Base-by-base conservation (phyloP, 768 basidiomycete species). In the Boletus patriciae region DNA sequence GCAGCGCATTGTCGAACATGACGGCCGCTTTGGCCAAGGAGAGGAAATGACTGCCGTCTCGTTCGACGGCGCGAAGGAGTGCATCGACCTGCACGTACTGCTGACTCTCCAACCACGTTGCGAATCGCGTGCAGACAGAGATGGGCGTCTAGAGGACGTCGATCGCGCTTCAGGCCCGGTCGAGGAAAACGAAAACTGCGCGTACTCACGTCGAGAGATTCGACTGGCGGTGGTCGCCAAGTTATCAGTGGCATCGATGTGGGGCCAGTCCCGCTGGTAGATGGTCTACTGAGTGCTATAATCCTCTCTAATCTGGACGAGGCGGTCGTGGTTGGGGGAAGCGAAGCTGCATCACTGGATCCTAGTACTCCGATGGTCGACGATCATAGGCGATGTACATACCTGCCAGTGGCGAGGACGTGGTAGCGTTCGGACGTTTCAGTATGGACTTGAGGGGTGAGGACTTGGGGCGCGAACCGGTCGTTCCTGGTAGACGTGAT, bases 41-140 rank as follows among this genome's bases (percentile, higher is more conserved):
- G 25, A 71, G 55, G 19, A 69, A 48, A 10, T 33, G 34, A 1
- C 33, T 23, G 0, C 62, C 67, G 11, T 69, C 67, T 0, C 67
- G 67, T 38, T 69, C 67, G 50, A 71, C n/a, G 10, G 69, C 64
- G 5, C 40, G 29, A 6, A 47, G 7, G 2, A 69, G 38, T 19
- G 11, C 15, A 0, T 40, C 57, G 12, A 37, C 47, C 0, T 50
- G 27, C 46, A 57, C 54, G 46, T n/a, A 57, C 0, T 0, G 52
- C 6, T 65, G 58, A 5, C 8, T 53, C 31, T 66, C 64, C 1
- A 68, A 18, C 61, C 66, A 68, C 33, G 53, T 45, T 0, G 58
- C 64, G 40, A 66, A 68, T 1, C 19, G 58, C 5, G n/a, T 47
- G 45, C 51, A 66, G 5, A 63, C 37, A 3, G 51, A 55, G 46